Conservation (phyloP, 1,284 basidiomycete species). For the Tetrapyrgos nigripes region DNA sequence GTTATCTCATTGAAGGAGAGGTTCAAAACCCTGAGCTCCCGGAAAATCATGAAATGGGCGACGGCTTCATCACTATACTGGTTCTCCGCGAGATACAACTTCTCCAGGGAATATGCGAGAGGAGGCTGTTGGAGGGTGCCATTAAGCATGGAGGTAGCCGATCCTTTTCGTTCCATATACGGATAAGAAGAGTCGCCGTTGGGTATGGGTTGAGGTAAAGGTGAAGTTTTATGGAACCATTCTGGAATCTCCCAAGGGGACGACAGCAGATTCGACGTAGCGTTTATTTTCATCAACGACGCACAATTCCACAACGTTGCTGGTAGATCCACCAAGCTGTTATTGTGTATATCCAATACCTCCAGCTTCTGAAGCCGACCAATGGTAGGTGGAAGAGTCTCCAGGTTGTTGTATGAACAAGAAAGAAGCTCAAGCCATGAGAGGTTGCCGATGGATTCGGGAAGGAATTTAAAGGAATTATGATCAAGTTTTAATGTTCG, state of each 20-base stretch:
- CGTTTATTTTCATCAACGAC: slow-evolving; percentile 79
- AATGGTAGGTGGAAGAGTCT: slow-evolving; percentile 79
- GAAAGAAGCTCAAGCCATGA: slow-evolving; percentile 76
- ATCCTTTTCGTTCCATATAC: slow-evolving; percentile 49
- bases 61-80: slow-evolving; percentile 85
- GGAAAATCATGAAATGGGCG: slow-evolving; percentile 76
- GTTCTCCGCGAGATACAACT: slow-evolving; percentile 92
- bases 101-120: slow-evolving; percentile 75
- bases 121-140: slow-evolving; percentile 50
- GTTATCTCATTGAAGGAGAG: slow-evolving; percentile 96
- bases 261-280: slow-evolving; percentile 85
- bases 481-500: slow-evolving; percentile 79
- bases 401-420: slow-evolving; percentile 91
- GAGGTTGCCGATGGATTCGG: slow-evolving; percentile 82
- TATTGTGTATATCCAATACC: slow-evolving; percentile 89
- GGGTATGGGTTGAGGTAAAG: background rate
- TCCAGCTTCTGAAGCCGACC: slow-evolving; percentile 83
- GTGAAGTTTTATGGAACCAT: background rate
- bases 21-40: slow-evolving; percentile 85
- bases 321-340: slow-evolving; percentile 85
- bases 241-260: slow-evolving; percentile 77
- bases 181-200: background rate
- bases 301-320: slow-evolving; percentile 86
- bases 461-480: slow-evolving; percentile 88
- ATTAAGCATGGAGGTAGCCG: slow-evolving; percentile 40